Evolutionary conservation across 163 green algal genomes (phyloP).

Genomic region (Picocystis sp.): DNA sequence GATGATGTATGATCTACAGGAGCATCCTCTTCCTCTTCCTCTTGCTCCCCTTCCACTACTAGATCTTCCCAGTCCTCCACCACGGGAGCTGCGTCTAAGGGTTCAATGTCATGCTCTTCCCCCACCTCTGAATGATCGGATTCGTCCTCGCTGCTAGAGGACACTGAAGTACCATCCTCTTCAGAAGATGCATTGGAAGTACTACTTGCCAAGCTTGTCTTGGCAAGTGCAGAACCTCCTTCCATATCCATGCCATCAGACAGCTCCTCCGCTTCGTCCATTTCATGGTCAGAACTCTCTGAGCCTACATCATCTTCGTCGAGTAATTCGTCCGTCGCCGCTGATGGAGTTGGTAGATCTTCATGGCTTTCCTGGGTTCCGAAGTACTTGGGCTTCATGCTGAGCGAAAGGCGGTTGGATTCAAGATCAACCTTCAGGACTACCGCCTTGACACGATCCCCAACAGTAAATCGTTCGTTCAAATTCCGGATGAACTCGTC

Average conservation of each 20-base stretch:
- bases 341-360: not conserved
- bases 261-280: constrained; percentile 9
- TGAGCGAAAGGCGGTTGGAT: constrained; percentile 36
- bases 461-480: constrained; percentile 20
- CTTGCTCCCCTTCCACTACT: constrained; percentile 2
- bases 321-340: too few species aligned
- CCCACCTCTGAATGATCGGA: too few species aligned
- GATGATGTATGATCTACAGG: not conserved
- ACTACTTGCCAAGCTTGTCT: too few species aligned
- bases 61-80: not conserved
- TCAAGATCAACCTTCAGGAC: constrained; percentile 48
- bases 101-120: not conserved
- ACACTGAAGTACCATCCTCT: too few species aligned
- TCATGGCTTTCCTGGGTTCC: constrained; percentile 23
- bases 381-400: constrained; percentile 53
- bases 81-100: not conserved
- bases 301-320: not conserved
- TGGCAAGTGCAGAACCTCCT: too few species aligned
- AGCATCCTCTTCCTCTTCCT: constrained; percentile 6
- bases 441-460: constrained; percentile 28
- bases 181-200: too few species aligned
- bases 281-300: not conserved
- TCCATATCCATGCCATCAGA: constrained; percentile 12
- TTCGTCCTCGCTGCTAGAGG: too few species aligned
- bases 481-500: constrained; percentile 33